Percentiles rank a stretch among this genome's conserved stretches.
Evolutionary conservation across 805 yeast genomes (phyloP).

Genomic region (Barnettozyma wickerhamii): DNA sequence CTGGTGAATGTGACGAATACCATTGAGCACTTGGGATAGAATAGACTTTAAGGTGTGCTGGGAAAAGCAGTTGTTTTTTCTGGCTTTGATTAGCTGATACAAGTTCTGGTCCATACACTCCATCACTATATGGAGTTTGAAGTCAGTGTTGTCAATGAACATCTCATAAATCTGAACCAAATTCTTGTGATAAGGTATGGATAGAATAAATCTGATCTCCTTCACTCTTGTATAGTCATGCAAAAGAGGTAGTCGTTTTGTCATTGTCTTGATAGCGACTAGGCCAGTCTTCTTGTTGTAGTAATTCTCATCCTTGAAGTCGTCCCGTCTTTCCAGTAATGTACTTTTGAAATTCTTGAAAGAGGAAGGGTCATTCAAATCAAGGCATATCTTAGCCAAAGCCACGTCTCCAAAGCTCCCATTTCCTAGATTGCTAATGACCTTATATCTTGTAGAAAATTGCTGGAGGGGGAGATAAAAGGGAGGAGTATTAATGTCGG

Average conservation of each 20-base stretch:
- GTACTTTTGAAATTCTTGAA: conserved; percentile 32
- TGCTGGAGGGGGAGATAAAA: conserved; percentile 40
- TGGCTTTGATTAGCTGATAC: conserved; percentile 66
- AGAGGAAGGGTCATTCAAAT: conserved; percentile 14
- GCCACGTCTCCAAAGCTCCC: conserved; percentile 76
- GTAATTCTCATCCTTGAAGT: conserved; percentile 27
- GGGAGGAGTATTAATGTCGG: conserved; percentile 37
- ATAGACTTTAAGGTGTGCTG: conserved; percentile 59
- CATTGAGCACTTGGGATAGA: conserved; percentile 66
- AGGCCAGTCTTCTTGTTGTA: conserved; percentile 31
- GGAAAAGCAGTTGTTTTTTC: conserved; percentile 51
- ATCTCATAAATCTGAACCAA: conserved; percentile 75
- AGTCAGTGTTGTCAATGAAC: conserved; percentile 60
- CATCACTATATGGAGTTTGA: conserved; percentile 76
- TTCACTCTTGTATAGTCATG: conserved; percentile 56
- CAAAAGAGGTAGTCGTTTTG: conserved; percentile 44
- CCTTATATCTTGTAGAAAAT: conserved; percentile 40
- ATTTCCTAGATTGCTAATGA: conserved; percentile 54
- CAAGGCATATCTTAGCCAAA: conserved; percentile 47
- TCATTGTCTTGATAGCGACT: conserved; percentile 85
- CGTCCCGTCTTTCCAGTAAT: conserved; percentile 37
- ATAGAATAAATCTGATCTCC: conserved; percentile 61
- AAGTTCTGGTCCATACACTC: conserved; percentile 83
- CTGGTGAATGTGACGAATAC: conserved; percentile 76
- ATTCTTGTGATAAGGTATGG: conserved; percentile 67